phyloP scores from a whole-genome alignment of 768 basidiomycete species.

The Pulveroboletus sp. region DNA sequence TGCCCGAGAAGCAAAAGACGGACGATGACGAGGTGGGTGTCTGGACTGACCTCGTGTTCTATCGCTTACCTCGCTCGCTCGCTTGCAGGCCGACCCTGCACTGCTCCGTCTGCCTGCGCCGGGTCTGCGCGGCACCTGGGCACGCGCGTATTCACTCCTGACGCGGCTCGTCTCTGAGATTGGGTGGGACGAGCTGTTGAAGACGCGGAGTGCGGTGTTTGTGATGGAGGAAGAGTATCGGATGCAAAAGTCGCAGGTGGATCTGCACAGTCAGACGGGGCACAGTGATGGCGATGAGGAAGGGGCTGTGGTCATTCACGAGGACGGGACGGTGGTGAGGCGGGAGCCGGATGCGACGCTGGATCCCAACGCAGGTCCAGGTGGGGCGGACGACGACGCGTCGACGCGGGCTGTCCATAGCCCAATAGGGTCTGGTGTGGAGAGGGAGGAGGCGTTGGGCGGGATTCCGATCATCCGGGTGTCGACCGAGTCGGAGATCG shows the following conservation, averaged over 20 bases:
- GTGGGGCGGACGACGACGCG: constrained; percentile 57
- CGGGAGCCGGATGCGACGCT: constrained; percentile 13
- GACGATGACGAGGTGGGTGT: constrained; percentile 75
- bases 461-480: constrained; percentile 72
- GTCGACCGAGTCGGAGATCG: constrained; percentile 64
- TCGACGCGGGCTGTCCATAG: constrained; percentile 59
- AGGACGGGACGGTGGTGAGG: constrained; percentile 52
- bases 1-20: constrained; percentile 78
- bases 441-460: constrained; percentile 24
- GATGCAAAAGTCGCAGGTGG: constrained; percentile 84
- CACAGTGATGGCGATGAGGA: neutral
- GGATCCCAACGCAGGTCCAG: neutral
- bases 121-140: constrained; percentile 92
- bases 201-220: constrained; percentile 90
- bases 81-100: constrained; percentile 80
- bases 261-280: constrained; percentile 45
- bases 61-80: neutral
- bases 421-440: constrained; percentile 21
- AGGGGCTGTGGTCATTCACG: constrained; percentile 49
- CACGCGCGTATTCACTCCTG: constrained; percentile 86
- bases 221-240: constrained; percentile 99
- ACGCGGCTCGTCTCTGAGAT: constrained; percentile 90
- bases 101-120: constrained; percentile 94
- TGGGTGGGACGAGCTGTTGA: constrained; percentile 98
- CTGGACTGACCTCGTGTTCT: no score